These are phyloP conservation scores for Oenanthe sinensis DNA, from an alignment of 129 eudicot species.

Conservation along the genomic window DNA sequence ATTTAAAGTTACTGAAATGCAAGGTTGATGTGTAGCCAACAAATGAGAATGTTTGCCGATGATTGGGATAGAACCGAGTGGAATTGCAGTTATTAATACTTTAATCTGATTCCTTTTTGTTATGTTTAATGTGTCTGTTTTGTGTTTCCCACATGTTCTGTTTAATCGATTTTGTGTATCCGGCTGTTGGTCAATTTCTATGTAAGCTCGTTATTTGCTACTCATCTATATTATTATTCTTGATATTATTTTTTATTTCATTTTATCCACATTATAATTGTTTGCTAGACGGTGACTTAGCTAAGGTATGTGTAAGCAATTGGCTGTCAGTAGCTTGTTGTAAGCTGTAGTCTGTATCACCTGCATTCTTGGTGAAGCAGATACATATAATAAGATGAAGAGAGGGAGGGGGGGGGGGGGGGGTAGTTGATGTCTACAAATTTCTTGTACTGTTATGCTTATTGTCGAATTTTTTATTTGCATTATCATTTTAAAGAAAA, in stretches of 20 bases:
- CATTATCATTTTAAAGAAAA: no score
- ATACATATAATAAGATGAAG: not conserved
- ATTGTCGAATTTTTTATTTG: not conserved
- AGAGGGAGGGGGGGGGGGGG: not conserved
- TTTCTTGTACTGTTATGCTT: not conserved
- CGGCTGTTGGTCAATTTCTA: not conserved
- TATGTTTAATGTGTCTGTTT: not conserved
- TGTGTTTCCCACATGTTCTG: not conserved
- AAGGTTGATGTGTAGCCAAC: not conserved
- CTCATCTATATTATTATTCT: not conserved
- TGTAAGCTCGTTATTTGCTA: not conserved
- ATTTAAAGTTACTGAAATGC: not conserved
- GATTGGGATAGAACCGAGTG: not conserved
- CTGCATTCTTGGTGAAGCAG: not conserved
- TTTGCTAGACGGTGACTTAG: not conserved
- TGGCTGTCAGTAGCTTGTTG: not conserved
- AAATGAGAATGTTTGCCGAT: not conserved
- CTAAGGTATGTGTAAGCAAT: not conserved
- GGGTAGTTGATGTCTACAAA: not conserved
- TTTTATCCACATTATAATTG: not conserved
- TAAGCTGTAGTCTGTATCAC: not conserved
- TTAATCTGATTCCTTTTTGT: not conserved
- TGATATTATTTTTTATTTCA: not conserved
- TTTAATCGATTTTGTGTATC: not conserved
- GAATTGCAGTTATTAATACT: not conserved